phyloP scores from a whole-genome alignment of 2,329 filamentous ascomycete species.

The Thermoascus crustaceus region DNA sequence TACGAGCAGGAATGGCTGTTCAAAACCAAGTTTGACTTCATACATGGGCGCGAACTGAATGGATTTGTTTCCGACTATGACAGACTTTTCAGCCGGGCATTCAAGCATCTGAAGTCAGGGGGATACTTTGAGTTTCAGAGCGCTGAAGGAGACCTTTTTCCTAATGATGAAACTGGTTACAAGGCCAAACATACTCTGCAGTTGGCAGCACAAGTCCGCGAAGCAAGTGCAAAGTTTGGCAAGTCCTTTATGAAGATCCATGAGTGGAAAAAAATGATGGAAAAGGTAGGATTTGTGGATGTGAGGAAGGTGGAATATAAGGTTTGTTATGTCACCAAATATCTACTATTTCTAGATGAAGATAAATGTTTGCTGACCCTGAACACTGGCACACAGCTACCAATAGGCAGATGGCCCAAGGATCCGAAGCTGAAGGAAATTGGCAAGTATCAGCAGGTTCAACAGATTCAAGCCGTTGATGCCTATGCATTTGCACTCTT shows the following conservation, averaged over 20 bases:
- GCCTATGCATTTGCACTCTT: slow-evolving; percentile 4
- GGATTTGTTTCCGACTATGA: slow-evolving; percentile 17
- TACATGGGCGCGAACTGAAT: slow-evolving; percentile 19
- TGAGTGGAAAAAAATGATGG: slow-evolving; percentile 68
- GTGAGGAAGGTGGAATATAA: slow-evolving; percentile 33
- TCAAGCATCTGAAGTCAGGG: slow-evolving; percentile 36
- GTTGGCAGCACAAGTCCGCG: background rate
- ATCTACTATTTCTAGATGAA: background rate
- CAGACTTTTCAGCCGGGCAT: slow-evolving; percentile 18
- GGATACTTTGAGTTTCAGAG: slow-evolving; percentile 39
- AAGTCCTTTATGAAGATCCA: slow-evolving; percentile 56
- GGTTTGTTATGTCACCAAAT: slow-evolving; percentile 7
- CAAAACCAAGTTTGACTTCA: slow-evolving; percentile 18
- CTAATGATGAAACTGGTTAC: background rate
- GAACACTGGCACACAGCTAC: slow-evolving; percentile 22
- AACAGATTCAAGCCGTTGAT: background rate
- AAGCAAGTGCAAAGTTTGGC: slow-evolving; percentile 43
- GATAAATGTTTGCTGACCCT: background rate
- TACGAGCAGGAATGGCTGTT: slow-evolving; percentile 20
- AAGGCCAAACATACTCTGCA: background rate
- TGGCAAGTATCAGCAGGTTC: slow-evolving; percentile 1
- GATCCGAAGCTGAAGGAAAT: slow-evolving; percentile 34
- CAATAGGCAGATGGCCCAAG: slow-evolving; percentile 38
- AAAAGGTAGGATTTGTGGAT: background rate
- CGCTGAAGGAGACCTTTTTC: background rate